A percentile compares a stretch with the other conserved stretches of the same genome.
These are phyloP conservation scores for Aspergillus avenaceus DNA, from an alignment of 495 filamentous ascomycete species.

Conservation along the genomic window DNA sequence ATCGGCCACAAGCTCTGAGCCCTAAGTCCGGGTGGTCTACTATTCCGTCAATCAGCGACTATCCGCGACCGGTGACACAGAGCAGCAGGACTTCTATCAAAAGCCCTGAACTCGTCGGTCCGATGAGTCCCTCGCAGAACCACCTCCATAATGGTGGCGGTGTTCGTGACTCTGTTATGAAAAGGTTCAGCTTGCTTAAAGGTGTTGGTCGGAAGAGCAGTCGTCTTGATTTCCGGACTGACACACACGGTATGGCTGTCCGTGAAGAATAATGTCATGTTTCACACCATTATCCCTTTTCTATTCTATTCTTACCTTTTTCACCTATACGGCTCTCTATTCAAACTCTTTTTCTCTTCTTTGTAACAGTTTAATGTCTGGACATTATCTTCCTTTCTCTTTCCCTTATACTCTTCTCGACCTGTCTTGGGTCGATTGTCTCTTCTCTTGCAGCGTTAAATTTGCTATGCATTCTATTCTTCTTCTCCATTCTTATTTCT, in stretches of 20 bases:
- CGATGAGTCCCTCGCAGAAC: not conserved
- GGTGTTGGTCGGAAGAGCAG: slow-evolving; percentile 43
- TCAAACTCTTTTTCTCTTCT: slow-evolving; percentile 9
- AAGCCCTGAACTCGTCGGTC: slow-evolving; percentile 7
- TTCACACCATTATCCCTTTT: slow-evolving; percentile 4
- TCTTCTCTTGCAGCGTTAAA: too few species aligned
- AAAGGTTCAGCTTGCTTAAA: slow-evolving; percentile 43
- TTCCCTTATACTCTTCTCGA: not conserved
- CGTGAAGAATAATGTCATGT: slow-evolving; percentile 31
- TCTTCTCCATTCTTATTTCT: not conserved
- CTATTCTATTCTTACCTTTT: slow-evolving; percentile 8
- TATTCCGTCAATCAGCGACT: slow-evolving; percentile 35
- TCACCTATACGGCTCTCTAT: slow-evolving; percentile 17
- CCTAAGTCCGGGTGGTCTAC: slow-evolving; percentile 37
- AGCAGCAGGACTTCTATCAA: slow-evolving; percentile 21
- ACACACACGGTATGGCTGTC: slow-evolving; percentile 26
- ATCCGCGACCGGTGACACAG: slow-evolving; percentile 34
- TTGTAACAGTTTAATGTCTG: slow-evolving; percentile 20
- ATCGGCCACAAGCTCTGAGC: slow-evolving; percentile 19
- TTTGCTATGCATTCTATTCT: not conserved
- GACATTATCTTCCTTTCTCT: slow-evolving; percentile 16
- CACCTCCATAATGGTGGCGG: slow-evolving; percentile 17
- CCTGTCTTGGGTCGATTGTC: too few species aligned
- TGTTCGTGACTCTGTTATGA: slow-evolving; percentile 44
- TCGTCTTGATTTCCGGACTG: slow-evolving; percentile 36